Evolutionary conservation across 768 basidiomycete species (phyloP), one percentile per base, ranked within the genome.

Genomic region (Lactifluus echinatus): DNA sequence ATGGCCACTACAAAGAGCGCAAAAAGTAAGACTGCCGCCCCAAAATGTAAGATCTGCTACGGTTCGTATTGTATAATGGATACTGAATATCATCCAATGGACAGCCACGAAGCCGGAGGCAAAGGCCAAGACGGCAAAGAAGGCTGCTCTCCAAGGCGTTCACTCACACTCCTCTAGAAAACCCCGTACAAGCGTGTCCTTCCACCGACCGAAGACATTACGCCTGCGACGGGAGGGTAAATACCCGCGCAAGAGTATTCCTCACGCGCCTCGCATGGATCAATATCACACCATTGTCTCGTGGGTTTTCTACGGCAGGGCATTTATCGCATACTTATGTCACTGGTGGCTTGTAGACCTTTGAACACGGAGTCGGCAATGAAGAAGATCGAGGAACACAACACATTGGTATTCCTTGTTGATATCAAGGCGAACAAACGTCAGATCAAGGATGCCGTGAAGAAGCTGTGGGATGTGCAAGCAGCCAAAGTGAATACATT

Each of bases 361-460:
- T 72, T 93, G 72, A 95, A 93, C 84, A 95, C 93, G 15, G 94
- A 98, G 74, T 87, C 84, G 12, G 94, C 95, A 61, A 97, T 98
- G 95, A 95, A 97, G 83, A 96, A 99, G 83, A 99, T 99, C 57
- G 95, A 99, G 80, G 95, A 97, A 74, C 86, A 97, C 80, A 98
- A 99, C 76, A 99, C 96, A 31, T 83, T 98, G 57, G 96, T 99
- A 59, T 99, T 98, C 79, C 86, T 98, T 60, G 93, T 96, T 52
- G 94, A 97, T 73, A 68, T 97, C 73, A 85, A 83, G 71, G 77
- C 92, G 65, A 99, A 96, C 84, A 99, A 99, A 83, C 84, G 93
- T 46, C 93, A 99, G 75, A 98, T 98, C 78, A 95, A 93, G 83
- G 92, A 97, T 67, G 96, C 96, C 2, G 93, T 99, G 66, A 97